Evolutionary conservation across 306 rosid species (phyloP).

Genomic region (Medicago truncatula): MtrunA17r5.0-ANR NC_053044.1:39043001-39043500

Average conservation of each 20-base stretch:
- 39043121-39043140: conserved; percentile 62
- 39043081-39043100: conserved; percentile 49
- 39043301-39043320: conserved; percentile 45
- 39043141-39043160: conserved; percentile 16
- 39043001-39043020: conserved; percentile 53
- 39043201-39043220: conserved; percentile 30
- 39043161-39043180: background rate
- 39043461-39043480: background rate
- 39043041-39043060: conserved; percentile 58
- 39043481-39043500: conserved; percentile 22
- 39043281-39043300: conserved; percentile 40
- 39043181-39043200: conserved; percentile 25
- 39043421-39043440: conserved; percentile 55
- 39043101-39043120: conserved; percentile 58
- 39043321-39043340: conserved; percentile 38
- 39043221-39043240: conserved; percentile 47
- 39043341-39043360: conserved; percentile 40
- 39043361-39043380: conserved; percentile 21
- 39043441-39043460: conserved; percentile 42
- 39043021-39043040: conserved; percentile 64
- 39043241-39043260: conserved; percentile 32
- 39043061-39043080: conserved; percentile 59
- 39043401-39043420: conserved; percentile 24
- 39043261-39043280: conserved; percentile 46
- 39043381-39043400: conserved; percentile 12